A percentile compares a stretch with the other conserved stretches of the same genome.
Conservation (phyloP, 371 early-diverging fungal species). For the Capillidium heterosporum region DNA sequence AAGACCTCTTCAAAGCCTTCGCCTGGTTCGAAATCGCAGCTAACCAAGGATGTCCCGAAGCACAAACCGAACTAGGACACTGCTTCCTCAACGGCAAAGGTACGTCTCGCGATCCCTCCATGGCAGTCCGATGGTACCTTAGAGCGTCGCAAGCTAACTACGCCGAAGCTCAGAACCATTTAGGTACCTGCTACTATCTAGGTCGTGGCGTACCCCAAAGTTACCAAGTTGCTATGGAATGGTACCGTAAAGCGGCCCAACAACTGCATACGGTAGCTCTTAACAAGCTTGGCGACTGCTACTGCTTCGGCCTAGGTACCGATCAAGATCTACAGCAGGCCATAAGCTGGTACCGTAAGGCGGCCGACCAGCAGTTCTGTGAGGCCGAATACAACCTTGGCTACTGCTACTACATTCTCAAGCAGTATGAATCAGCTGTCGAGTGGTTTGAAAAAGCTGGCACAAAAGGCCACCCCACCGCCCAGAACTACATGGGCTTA, state of each 20-base stretch:
- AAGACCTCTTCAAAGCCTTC: conserved; percentile 7
- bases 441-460: conserved; percentile 51
- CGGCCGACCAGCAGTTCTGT: conserved; percentile 25
- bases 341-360: conserved; percentile 24
- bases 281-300: conserved; percentile 66
- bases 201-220: conserved; percentile 49
- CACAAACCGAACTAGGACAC: conserved; percentile 52
- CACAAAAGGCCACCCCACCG: conserved; percentile 48
- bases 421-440: conserved; percentile 25
- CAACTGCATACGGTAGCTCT: conserved; percentile 43
- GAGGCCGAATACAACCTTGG: conserved; percentile 64
- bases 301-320: conserved; percentile 58
- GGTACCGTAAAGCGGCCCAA: conserved; percentile 40
- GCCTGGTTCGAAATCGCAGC: conserved; percentile 9
- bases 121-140: conserved; percentile 35
- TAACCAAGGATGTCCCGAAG: conserved; percentile 36
- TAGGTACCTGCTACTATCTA: conserved; percentile 18
- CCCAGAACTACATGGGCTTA: conserved; percentile 62
- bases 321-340: conserved; percentile 33
- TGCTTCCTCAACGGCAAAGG: conserved; percentile 73
- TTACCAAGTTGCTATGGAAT: conserved; percentile 34
- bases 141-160: conserved; percentile 42
- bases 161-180: conserved; percentile 32
- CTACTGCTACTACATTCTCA: conserved; percentile 29
- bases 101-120: conserved; percentile 21